Evolutionary conservation across 116 monocot species (phyloP), one percentile per base, ranked within the genome.

Genomic region (Phalaenopsis hybrid): DNA sequence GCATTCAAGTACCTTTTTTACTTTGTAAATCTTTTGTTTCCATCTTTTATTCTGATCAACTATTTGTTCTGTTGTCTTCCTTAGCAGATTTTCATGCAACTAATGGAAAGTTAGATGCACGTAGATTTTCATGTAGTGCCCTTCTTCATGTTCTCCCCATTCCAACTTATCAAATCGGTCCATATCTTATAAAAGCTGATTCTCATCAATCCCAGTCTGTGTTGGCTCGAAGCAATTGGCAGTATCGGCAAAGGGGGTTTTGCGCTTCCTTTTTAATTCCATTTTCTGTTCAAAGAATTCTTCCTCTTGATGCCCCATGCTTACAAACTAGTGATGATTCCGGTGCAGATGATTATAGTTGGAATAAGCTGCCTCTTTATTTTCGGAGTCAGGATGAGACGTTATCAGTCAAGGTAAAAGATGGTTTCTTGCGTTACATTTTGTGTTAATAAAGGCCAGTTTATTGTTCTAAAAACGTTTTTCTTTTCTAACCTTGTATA

Each of bases 161-260:
- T 72, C 94, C 93, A 85, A 82, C 82, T 37, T 93, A 97, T 86
- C 82, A 81, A 73, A 85, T 97, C 82, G 97, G 94, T 75, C 86
- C 87, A 74, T 81, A 78, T 80, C 73, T 91, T 63, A 86, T 94
- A 86, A 89, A 28, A 61, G 86, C 78, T 77, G 89, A 87, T 43
- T 79, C 78, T n/a, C 59, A 81, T 67, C 78, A 81, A 49, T 83
- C 75, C 37, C 80, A 80, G 43, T 90, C 86, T 25, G 79, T 96
- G 43, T 82, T 92, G 57, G 83, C 91, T 74, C 78, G 85, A 44
- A 87, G 88, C 51, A 79, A 58, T 44, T 94, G 90, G 87, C 89
- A 89, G 79, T 89, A 89, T 74, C 89, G 89, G 93, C 89, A 90
- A 84, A 89, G 84, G 81, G 88, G 79, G 74, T 94, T 90, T 83